Evolutionary conservation across 2,329 filamentous ascomycete species (phyloP), one percentile per base, ranked within the genome.

Genomic region (Fusarium setosum): DNA sequence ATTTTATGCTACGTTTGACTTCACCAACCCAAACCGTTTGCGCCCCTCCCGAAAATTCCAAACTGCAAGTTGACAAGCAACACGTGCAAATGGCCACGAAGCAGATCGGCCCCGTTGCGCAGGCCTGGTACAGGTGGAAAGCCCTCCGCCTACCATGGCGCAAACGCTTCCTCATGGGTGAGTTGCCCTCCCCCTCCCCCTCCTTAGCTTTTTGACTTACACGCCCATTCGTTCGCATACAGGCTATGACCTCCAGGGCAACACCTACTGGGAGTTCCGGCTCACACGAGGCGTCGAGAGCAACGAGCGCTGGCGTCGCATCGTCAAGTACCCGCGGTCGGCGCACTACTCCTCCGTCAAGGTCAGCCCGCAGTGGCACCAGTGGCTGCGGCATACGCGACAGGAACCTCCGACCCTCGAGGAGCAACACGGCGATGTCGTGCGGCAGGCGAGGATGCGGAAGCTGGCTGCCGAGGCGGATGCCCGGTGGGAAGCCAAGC

Each of bases 211-310:
- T 44, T 37, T 20, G 52, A 68, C 69, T 72, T 65, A 70, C 69
- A 72, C 55, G 26, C 26, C 45, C 44, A 20, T 12, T 23, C 37
- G 17, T 26, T 34, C 61, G 31, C 44, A 17, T 15, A 18, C 13
- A 90, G 88, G 89, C 66, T 81, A 85, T 70, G 89, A 91, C 73
- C 86, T 90, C 58, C 73, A 86, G 21, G 88, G 88, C 55, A 90
- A 91, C 78, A 90, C 88, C 5, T 91, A 86, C 80, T 91, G 89
- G 88, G 87, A 90, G 71, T 90, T 91, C 77, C 83, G 82, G 59
- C 84, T 89, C 66, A 70, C 77, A 7, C 80, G 82, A 54, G 77
- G 77, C 60, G 70, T 75, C 56, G 68, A 65, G 24, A 63, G 63
- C 56, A 63, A 75, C 32, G 76, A 80, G 47, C 84, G 86, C 66